phyloP scores from a whole-genome alignment of 2,329 filamentous ascomycete species.

The Thermochaetoides dissita region DNA sequence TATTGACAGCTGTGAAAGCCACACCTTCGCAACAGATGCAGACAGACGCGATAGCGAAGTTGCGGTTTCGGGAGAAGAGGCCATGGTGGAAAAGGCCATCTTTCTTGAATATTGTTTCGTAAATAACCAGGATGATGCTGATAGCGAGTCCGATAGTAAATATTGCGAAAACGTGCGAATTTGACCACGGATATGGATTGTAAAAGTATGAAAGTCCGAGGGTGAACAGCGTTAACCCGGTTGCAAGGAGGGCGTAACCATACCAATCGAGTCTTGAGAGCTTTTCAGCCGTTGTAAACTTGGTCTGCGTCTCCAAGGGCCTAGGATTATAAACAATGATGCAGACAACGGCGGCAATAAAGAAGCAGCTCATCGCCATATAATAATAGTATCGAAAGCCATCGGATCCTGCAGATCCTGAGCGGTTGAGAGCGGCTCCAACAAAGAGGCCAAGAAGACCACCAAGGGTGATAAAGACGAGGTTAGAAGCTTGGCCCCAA shows the following conservation, averaged over 20 bases:
- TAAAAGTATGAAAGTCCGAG: constrained; percentile 25
- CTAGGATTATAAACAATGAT: constrained; percentile 23
- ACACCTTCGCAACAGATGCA: constrained; percentile 26
- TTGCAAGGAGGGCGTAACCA: constrained; percentile 22
- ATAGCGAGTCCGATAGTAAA: constrained; percentile 23
- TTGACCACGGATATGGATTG: constrained; percentile 26
- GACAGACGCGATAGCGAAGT: constrained; percentile 23
- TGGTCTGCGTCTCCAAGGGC: constrained; percentile 15
- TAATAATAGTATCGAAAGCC: constrained; percentile 26
- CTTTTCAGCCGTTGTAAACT: constrained; percentile 20
- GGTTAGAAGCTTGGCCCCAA: constrained; percentile 22
- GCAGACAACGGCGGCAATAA: constrained; percentile 17
- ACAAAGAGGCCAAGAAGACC: constrained; percentile 21
- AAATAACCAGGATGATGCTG: constrained; percentile 17
- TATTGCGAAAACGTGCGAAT: constrained; percentile 22
- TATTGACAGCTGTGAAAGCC: constrained; percentile 27
- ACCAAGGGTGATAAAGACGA: constrained; percentile 20
- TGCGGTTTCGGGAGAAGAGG: constrained; percentile 23
- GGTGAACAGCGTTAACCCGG: constrained; percentile 25
- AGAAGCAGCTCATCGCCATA: constrained; percentile 19
- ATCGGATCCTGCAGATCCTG: constrained; percentile 9
- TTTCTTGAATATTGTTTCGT: constrained; percentile 22
- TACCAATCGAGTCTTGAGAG: constrained; percentile 25
- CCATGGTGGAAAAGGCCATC: constrained; percentile 29
- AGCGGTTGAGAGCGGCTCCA: constrained; percentile 22